phyloP scores from a whole-genome alignment of 108 stramenopile genomes.

The Chaetoceros tenuissimus region DNA sequence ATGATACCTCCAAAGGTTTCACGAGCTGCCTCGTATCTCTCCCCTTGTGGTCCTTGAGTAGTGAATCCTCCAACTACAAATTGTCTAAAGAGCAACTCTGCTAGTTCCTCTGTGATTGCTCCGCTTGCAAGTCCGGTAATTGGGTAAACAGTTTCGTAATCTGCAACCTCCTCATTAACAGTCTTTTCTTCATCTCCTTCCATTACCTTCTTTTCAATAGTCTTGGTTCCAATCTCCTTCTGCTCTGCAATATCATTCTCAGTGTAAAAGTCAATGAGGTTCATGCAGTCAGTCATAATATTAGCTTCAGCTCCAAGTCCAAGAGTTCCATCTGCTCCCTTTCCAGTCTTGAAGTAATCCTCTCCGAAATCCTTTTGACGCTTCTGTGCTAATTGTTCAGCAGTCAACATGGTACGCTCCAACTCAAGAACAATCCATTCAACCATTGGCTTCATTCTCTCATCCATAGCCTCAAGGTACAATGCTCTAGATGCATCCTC shows the following conservation, averaged over 20 bases:
- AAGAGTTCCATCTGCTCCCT: slow-evolving; percentile 56
- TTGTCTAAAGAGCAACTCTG: slow-evolving; percentile 75
- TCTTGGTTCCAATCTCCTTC: slow-evolving; percentile 55
- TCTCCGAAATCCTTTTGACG: slow-evolving; percentile 74
- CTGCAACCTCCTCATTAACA: slow-evolving; percentile 48
- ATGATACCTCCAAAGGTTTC: slow-evolving; percentile 77
- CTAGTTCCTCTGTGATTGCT: slow-evolving; percentile 56
- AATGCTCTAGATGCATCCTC: slow-evolving; percentile 53
- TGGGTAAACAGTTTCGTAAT: slow-evolving; percentile 65
- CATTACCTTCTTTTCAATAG: slow-evolving; percentile 45
- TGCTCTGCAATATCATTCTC: slow-evolving; percentile 74
- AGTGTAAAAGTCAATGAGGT: slow-evolving; percentile 77
- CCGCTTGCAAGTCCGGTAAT: slow-evolving; percentile 61
- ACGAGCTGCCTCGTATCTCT: slow-evolving; percentile 61
- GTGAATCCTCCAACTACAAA: slow-evolving; percentile 79
- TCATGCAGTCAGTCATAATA: slow-evolving; percentile 84
- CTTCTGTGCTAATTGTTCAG: slow-evolving; percentile 62
- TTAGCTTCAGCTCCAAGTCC: slow-evolving; percentile 79
- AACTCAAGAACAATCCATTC: slow-evolving; percentile 72
- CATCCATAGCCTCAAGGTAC: slow-evolving; percentile 61
- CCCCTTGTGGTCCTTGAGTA: slow-evolving; percentile 55
- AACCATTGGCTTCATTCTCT: slow-evolving; percentile 72
- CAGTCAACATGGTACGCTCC: slow-evolving; percentile 65
- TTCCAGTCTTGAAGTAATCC: slow-evolving; percentile 75
- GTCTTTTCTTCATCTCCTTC: slow-evolving; percentile 52